These are phyloP conservation scores for Cardamine occulta DNA, from an alignment of 345 rosid species.

Conservation along the genomic window DNA sequence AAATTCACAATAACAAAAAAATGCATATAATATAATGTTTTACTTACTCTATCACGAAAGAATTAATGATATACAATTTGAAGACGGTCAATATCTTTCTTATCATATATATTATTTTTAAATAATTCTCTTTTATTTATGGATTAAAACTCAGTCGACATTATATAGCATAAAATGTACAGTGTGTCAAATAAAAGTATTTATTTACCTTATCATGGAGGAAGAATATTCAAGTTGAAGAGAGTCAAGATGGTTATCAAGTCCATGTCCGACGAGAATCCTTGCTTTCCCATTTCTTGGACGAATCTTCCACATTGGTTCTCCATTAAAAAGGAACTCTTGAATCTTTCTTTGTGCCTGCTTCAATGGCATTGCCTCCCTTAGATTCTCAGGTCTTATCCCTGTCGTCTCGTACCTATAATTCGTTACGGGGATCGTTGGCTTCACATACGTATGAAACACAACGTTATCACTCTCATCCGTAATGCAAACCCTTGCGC, in stretches of 20 bases:
- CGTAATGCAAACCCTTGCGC: conserved; percentile 72
- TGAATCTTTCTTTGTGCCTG: conserved; percentile 76
- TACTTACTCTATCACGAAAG: not conserved
- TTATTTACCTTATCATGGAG: conserved; percentile 66
- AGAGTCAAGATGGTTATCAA: conserved; percentile 70
- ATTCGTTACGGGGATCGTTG: conserved; percentile 68
- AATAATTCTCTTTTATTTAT: not conserved
- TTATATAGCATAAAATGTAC: not conserved
- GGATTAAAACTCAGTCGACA: not conserved
- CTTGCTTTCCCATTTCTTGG: conserved; percentile 69
- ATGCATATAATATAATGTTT: not conserved
- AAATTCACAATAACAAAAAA: not conserved
- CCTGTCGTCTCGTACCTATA: conserved; percentile 82
- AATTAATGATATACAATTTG: not conserved
- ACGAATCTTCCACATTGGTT: conserved; percentile 83
- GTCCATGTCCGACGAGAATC: conserved; percentile 90
- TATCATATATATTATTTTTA: not conserved
- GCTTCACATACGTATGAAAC: conserved; percentile 77
- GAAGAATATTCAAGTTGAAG: conserved; percentile 75
- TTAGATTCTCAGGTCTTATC: conserved; percentile 63
- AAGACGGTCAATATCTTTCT: not conserved
- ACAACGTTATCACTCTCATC: conserved; percentile 71
- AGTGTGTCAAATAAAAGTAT: not conserved
- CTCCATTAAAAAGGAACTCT: conserved; percentile 81
- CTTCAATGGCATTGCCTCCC: conserved; percentile 68